phyloP scores from a whole-genome alignment of 352 stramenopile species.

The Globisporangium nunn region DNA sequence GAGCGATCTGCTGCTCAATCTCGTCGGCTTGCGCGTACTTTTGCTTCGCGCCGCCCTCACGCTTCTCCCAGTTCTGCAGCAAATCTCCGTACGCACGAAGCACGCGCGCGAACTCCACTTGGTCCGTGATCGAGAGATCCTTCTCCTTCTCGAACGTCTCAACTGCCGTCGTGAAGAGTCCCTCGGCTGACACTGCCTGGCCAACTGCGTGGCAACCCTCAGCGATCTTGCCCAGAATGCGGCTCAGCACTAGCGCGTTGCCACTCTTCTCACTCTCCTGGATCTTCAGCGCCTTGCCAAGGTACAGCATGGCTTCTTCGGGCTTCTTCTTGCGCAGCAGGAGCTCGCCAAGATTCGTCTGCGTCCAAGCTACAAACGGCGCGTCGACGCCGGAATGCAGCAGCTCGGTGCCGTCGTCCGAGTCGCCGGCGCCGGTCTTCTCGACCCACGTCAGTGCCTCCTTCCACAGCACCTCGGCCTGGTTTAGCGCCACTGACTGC shows the following conservation, averaged over 20 bases:
- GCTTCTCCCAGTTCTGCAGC: slow-evolving; percentile 50
- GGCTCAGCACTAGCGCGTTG: slow-evolving; percentile 49
- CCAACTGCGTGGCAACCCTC: slow-evolving; percentile 51
- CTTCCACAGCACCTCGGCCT: slow-evolving; percentile 62
- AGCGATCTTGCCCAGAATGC: slow-evolving; percentile 60
- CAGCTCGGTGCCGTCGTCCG: slow-evolving; percentile 37
- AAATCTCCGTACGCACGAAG: slow-evolving; percentile 52
- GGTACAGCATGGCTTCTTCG: slow-evolving; percentile 59
- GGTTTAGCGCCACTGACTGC: slow-evolving; percentile 44
- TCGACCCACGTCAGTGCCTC: slow-evolving; percentile 62
- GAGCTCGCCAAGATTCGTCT: slow-evolving; percentile 67
- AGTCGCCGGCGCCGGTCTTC: slow-evolving; percentile 9
- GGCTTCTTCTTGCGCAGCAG: slow-evolving; percentile 48
- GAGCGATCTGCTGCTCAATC: slow-evolving; percentile 28
- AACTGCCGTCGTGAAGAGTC: slow-evolving; percentile 58
- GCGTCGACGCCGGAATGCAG: slow-evolving; percentile 43
- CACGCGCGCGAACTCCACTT: slow-evolving; percentile 57
- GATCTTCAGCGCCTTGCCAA: slow-evolving; percentile 58
- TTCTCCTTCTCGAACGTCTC: slow-evolving; percentile 62
- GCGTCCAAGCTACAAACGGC: slow-evolving; percentile 56
- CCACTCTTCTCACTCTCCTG: slow-evolving; percentile 42
- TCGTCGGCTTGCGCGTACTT: slow-evolving; percentile 31
- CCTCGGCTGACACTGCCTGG: slow-evolving; percentile 68
- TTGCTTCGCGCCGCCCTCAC: slow-evolving; percentile 30
- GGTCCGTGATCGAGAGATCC: slow-evolving; percentile 43